A percentile compares a stretch with the other conserved stretches of the same genome.
These are phyloP conservation scores for Candida anglica DNA, from an alignment of 805 yeast genomes.

Conservation along the genomic window DNA sequence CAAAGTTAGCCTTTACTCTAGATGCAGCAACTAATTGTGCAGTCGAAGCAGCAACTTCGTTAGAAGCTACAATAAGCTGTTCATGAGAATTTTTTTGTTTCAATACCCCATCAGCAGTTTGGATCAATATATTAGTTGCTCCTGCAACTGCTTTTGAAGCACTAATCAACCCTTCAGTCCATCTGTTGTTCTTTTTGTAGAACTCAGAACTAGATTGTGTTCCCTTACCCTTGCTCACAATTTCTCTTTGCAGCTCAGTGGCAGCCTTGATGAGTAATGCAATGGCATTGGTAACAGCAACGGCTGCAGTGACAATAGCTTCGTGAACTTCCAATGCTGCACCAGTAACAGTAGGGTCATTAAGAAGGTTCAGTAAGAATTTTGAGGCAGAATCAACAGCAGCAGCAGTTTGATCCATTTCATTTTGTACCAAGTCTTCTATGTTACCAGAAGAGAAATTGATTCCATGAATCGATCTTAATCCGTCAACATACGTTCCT, in stretches of 20 bases:
- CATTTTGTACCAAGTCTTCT: constrained; percentile 68
- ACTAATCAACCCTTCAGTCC: constrained; percentile 92
- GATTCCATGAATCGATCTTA: constrained; percentile 32
- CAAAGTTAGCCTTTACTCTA: constrained; percentile 74
- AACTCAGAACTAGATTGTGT: constrained; percentile 64
- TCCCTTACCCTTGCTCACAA: constrained; percentile 69
- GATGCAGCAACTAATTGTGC: constrained; percentile 92
- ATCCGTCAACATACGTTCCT: constrained; percentile 49
- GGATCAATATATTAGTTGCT: constrained; percentile 75
- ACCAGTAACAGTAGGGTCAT: constrained; percentile 49
- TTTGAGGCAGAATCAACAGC: constrained; percentile 64
- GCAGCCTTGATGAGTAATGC: constrained; percentile 70
- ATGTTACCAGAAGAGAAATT: constrained; percentile 45
- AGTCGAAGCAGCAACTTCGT: constrained; percentile 88
- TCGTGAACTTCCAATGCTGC: constrained; percentile 68
- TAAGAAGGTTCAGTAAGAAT: constrained; percentile 51
- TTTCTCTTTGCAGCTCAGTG: constrained; percentile 76
- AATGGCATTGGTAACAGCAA: constrained; percentile 76
- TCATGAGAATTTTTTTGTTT: constrained; percentile 64
- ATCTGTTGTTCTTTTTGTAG: constrained; percentile 81
- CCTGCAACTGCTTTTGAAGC: constrained; percentile 86
- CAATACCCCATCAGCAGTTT: constrained; percentile 83
- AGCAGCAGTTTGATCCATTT: constrained; percentile 68
- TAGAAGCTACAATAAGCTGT: constrained; percentile 83
- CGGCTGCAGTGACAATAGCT: constrained; percentile 73